A percentile compares a stretch with the other conserved stretches of the same genome.
These are phyloP conservation scores for Vigna radiata DNA, from an alignment of 306 rosid species.

Conservation along the genomic window DNA sequence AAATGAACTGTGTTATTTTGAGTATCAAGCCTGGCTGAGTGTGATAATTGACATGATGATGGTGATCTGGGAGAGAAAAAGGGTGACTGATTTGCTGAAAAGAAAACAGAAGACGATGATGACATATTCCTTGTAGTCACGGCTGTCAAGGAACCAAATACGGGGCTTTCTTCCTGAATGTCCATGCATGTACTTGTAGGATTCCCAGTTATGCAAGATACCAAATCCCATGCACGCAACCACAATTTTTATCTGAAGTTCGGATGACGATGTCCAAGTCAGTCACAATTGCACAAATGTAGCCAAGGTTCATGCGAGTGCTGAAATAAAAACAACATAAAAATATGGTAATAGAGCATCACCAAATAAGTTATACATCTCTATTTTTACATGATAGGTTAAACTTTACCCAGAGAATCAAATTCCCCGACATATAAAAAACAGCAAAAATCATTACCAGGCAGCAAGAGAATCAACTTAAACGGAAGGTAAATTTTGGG, in stretches of 20 bases:
- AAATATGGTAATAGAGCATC: background rate
- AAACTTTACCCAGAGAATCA: background rate
- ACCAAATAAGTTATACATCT: conserved; percentile 25
- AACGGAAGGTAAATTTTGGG: background rate
- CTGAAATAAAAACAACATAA: background rate
- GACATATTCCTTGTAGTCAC: conserved; percentile 73
- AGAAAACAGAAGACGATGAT: conserved; percentile 79
- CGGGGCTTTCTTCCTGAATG: conserved; percentile 70
- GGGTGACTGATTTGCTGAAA: conserved; percentile 88
- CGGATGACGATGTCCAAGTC: conserved; percentile 25
- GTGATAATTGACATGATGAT: conserved; percentile 60
- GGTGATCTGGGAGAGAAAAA: conserved; percentile 88
- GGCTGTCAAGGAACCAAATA: conserved; percentile 59
- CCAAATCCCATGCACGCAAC: conserved; percentile 47
- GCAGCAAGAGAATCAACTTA: conserved; percentile 8
- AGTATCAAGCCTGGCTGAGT: conserved; percentile 56
- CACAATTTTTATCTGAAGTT: conserved; percentile 47
- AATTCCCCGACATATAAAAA: background rate
- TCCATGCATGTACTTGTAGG: conserved; percentile 60
- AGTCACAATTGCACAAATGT: conserved; percentile 28
- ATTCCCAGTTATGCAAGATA: conserved; percentile 42
- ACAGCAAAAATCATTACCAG: background rate
- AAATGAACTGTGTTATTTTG: conserved; percentile 53
- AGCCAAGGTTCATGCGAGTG: conserved; percentile 7
- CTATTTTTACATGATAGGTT: background rate